A percentile compares a stretch with the other conserved stretches of the same genome.
phyloP scores from a whole-genome alignment of 2,329 filamentous ascomycete species.

The Emergomyces pasteurianus region DNA sequence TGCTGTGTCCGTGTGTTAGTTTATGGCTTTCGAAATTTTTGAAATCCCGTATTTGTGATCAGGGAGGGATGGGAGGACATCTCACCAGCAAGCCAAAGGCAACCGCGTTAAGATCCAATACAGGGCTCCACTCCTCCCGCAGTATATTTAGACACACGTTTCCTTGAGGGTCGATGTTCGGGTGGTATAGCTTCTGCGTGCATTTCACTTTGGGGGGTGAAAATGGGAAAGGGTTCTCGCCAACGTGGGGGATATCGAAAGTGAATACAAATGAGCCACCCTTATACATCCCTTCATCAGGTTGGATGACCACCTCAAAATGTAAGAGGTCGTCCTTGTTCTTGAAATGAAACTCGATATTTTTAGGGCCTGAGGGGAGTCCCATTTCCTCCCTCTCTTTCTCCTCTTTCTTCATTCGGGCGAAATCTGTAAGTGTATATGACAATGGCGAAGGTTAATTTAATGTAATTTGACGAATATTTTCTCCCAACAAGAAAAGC shows the following conservation, averaged over 20 bases:
- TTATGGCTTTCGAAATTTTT: neutral
- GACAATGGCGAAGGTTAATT: neutral
- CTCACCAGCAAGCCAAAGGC: slow-evolving; percentile 80
- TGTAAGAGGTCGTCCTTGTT: slow-evolving; percentile 48
- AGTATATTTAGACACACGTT: slow-evolving; percentile 98
- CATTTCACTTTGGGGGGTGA: slow-evolving; percentile 96
- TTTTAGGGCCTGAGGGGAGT: neutral
- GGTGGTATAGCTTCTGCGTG: slow-evolving; percentile 97
- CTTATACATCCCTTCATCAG: slow-evolving; percentile 63
- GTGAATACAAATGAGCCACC: slow-evolving; percentile 77
- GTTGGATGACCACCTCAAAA: slow-evolving; percentile 38
- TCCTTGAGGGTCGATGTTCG: slow-evolving; percentile 94
- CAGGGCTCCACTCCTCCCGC: slow-evolving; percentile 97
- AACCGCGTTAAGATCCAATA: slow-evolving; percentile 90
- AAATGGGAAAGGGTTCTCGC: slow-evolving; percentile 78
- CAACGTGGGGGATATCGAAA: slow-evolving; percentile 60
- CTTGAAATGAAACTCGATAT: slow-evolving; percentile 29
- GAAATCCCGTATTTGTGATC: neutral
- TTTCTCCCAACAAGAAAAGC: neutral
- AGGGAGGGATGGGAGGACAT: slow-evolving; percentile 9
- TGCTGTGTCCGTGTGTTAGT: slow-evolving; percentile 55
- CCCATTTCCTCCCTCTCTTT: neutral
- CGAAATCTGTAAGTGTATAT: neutral
- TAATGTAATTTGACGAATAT: neutral
- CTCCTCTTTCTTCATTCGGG: neutral